phyloP scores from a whole-genome alignment of 2,329 filamentous ascomycete genomes.

The Colletotrichum sp. region DNA sequence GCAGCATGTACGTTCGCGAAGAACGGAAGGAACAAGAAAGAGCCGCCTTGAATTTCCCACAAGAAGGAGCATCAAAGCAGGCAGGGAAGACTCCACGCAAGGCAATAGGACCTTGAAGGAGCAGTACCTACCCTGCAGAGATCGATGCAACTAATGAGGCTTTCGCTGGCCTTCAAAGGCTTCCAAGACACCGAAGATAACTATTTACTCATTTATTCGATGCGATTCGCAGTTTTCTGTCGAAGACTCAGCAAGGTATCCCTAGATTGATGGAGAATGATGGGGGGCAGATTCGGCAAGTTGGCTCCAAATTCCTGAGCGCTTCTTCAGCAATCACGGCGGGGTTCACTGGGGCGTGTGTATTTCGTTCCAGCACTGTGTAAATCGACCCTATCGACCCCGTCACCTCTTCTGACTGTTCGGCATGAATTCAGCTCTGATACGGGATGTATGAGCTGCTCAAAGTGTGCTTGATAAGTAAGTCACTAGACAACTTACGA shows the following conservation, averaged over 20 bases:
- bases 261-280: neutral
- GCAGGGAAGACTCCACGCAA: neutral
- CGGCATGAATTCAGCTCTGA: fast-evolving
- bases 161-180: neutral
- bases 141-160: neutral
- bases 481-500: neutral
- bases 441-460: neutral
- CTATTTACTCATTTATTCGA: neutral
- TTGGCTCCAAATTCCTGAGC: neutral
- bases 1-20: neutral
- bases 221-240: neutral
- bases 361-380: neutral
- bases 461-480: neutral
- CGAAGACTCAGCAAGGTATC: neutral
- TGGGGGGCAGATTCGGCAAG: neutral
- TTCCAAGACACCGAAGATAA: neutral
- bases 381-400: neutral
- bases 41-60: neutral
- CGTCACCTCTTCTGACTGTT: neutral
- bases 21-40: neutral
- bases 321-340: neutral
- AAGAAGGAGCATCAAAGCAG: neutral
- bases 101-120: neutral
- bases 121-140: neutral
- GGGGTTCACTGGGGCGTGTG: neutral